Evolutionary conservation across 306 rosid genomes (phyloP).

Genomic region (Ziziphus jujuba): DNA sequence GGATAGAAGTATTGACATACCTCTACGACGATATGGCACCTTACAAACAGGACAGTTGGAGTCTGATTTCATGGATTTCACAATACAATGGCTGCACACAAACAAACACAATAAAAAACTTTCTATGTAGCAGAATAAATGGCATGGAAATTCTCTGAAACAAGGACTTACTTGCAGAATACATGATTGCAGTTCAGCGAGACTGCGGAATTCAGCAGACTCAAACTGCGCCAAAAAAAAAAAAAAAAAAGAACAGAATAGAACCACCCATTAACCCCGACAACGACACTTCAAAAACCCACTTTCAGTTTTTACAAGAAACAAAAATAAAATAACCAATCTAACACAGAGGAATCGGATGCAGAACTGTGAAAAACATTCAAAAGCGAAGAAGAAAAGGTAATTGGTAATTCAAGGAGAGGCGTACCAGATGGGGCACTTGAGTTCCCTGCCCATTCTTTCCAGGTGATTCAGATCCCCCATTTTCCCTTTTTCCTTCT

Average conservation of each 20-base stretch:
- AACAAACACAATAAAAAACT: not conserved
- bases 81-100: conserved; percentile 60
- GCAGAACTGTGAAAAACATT: no score
- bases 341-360: not conserved
- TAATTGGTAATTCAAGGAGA: not conserved
- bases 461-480: conserved; percentile 54
- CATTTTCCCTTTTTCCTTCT: conserved; percentile 31
- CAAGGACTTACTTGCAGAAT: conserved; percentile 70
- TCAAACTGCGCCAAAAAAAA: no score
- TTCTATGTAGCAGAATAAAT: not conserved
- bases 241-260: not conserved
- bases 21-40: conserved; percentile 81
- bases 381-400: not conserved
- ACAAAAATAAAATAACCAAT: not conserved
- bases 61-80: conserved; percentile 68
- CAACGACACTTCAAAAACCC: not conserved
- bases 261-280: not conserved
- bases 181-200: conserved; percentile 85
- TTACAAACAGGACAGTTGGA: conserved; percentile 87
- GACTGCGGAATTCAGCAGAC: conserved; percentile 58
- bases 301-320: not conserved
- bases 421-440: conserved; percentile 86
- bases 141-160: not conserved
- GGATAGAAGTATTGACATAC: conserved; percentile 25
- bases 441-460: conserved; percentile 82